These are phyloP conservation scores for Priceomyces carsonii DNA, from an alignment of 805 yeast genomes.

Conservation along the genomic window DNA sequence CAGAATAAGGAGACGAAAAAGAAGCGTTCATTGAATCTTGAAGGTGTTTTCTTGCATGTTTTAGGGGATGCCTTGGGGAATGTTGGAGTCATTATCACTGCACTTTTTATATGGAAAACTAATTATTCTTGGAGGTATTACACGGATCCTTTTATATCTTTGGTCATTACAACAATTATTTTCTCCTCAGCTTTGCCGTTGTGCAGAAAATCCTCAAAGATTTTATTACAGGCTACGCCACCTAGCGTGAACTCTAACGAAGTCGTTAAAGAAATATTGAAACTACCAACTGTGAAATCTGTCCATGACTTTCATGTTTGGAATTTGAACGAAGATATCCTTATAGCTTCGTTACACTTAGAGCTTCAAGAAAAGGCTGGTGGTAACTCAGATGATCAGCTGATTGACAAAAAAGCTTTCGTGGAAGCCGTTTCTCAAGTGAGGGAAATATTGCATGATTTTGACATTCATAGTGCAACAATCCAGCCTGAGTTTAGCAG, in stretches of 20 bases:
- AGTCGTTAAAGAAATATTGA: slow-evolving; percentile 66
- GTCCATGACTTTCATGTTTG: slow-evolving; percentile 96
- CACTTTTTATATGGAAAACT: slow-evolving; percentile 91
- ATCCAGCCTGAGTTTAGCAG: slow-evolving; percentile 87
- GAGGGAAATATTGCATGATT: slow-evolving; percentile 73
- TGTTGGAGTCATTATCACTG: slow-evolving; percentile 87
- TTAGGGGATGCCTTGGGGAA: slow-evolving; percentile 96
- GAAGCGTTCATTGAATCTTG: slow-evolving; percentile 85
- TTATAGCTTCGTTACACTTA: slow-evolving; percentile 88
- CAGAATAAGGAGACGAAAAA: slow-evolving; percentile 16
- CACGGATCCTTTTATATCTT: slow-evolving; percentile 83
- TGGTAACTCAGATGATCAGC: slow-evolving; percentile 57
- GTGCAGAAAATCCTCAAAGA: slow-evolving; percentile 82
- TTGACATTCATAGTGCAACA: slow-evolving; percentile 90
- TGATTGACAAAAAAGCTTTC: slow-evolving; percentile 45
- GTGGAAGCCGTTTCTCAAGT: slow-evolving; percentile 71
- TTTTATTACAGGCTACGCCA: slow-evolving; percentile 91
- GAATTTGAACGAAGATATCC: slow-evolving; percentile 86
- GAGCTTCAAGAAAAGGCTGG: slow-evolving; percentile 46
- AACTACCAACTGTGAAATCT: slow-evolving; percentile 72
- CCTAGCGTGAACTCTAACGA: slow-evolving; percentile 73
- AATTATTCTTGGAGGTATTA: slow-evolving; percentile 85
- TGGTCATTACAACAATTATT: slow-evolving; percentile 83
- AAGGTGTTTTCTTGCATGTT: slow-evolving; percentile 94
- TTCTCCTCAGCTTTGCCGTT: slow-evolving; percentile 90